Evolutionary conservation across 208 protist species (phyloP).

Genomic region (Herpetomonas tarakana): DNA sequence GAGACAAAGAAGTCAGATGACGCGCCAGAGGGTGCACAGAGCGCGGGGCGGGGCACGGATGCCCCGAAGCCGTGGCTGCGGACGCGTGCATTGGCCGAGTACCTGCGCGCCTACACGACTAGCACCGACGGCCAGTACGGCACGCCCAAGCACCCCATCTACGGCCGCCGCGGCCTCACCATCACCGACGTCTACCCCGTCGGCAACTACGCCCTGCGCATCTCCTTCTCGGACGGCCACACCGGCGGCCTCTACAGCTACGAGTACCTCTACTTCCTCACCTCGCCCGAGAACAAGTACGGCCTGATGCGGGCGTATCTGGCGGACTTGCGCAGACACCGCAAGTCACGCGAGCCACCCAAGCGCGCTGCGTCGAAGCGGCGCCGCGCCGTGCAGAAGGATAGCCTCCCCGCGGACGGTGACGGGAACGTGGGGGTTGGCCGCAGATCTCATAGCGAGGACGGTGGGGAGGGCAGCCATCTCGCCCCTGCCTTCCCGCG

Average conservation of each 20-base stretch:
- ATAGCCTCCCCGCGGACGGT: neutral
- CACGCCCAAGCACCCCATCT: conserved; percentile 48
- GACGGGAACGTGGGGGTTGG: neutral
- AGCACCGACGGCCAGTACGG: conserved; percentile 75
- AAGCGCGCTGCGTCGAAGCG: conserved; percentile 39
- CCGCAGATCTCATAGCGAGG: neutral
- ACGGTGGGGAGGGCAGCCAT: neutral
- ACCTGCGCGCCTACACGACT: conserved; percentile 77
- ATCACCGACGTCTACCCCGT: conserved; percentile 71
- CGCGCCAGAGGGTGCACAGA: too few species aligned
- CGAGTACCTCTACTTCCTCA: conserved; percentile 78
- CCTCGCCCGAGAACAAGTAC: conserved; percentile 46
- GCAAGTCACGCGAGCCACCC: conserved; percentile 69
- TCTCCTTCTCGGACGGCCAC: conserved; percentile 86
- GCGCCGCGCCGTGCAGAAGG: neutral
- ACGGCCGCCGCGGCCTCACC: conserved; percentile 76
- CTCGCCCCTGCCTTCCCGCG: neutral
- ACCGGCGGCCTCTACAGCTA: conserved; percentile 83
- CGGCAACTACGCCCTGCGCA: conserved; percentile 83
- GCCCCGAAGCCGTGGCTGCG: conserved; percentile 14
- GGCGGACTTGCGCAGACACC: conserved; percentile 30
- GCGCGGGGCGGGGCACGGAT: neutral
- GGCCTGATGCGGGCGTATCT: conserved; percentile 82
- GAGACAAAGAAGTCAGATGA: neutral
- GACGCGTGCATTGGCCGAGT: conserved; percentile 73